phyloP scores from a whole-genome alignment of 1,139 yeast species.

The Nakaseomyces bracarensis region DNA sequence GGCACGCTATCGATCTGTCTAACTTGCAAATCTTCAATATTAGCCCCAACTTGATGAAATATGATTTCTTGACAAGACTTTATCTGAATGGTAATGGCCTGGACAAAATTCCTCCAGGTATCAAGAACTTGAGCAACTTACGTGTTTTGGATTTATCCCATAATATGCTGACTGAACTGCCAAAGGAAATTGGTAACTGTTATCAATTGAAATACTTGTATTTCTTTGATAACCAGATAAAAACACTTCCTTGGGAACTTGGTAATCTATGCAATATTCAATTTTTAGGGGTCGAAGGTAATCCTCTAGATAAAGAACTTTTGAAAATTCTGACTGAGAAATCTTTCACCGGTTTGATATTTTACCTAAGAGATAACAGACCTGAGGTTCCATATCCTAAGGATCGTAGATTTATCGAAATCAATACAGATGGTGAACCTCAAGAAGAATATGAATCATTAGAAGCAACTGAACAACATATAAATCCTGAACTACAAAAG shows the following conservation, averaged over 20 bases:
- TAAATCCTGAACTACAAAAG: constrained; percentile 27
- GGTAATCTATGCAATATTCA: constrained; percentile 81
- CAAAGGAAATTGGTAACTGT: constrained; percentile 75
- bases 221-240: constrained; percentile 77
- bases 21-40: constrained; percentile 76
- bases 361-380: constrained; percentile 72
- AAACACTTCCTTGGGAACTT: constrained; percentile 70
- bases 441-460: constrained; percentile 34
- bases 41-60: constrained; percentile 68
- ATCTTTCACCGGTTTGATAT: constrained; percentile 78
- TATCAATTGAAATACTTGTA: constrained; percentile 74
- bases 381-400: constrained; percentile 58
- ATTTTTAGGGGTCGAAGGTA: constrained; percentile 89
- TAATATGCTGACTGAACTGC: constrained; percentile 62
- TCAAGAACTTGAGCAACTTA: constrained; percentile 62
- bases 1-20: constrained; percentile 91
- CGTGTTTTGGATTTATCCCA: constrained; percentile 80
- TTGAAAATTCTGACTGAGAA: constrained; percentile 66
- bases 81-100: constrained; percentile 83
- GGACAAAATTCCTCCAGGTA: constrained; percentile 56
- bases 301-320: constrained; percentile 61
- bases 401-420: constrained; percentile 73
- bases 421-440: constrained; percentile 70
- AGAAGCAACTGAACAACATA: constrained; percentile 31
- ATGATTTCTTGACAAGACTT: constrained; percentile 76